Percentiles rank a stretch among this genome's conserved stretches.
Conservation (phyloP, 352 stramenopile genomes). For the Globisporangium camurandrum region DNA sequence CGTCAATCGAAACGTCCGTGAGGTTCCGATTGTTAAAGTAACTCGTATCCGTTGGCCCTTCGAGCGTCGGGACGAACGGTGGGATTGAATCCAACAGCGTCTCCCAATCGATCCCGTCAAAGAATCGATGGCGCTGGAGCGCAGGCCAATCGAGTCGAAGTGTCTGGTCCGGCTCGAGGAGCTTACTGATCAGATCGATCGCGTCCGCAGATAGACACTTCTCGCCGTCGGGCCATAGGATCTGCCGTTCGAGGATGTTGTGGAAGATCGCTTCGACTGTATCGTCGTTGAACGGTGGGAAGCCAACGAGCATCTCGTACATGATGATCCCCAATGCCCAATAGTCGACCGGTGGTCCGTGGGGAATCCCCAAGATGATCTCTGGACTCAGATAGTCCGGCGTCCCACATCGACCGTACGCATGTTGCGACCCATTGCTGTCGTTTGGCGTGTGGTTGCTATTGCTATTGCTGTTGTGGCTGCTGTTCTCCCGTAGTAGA, state of each 20-base stretch:
- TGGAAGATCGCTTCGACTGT: constrained; percentile 83
- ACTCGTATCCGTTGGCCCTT: constrained; percentile 81
- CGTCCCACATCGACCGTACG: constrained; percentile 75
- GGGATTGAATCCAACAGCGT: constrained; percentile 69
- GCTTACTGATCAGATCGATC: constrained; percentile 74
- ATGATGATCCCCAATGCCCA: constrained; percentile 90
- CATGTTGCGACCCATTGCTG: no score
- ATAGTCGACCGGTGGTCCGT: constrained; percentile 80
- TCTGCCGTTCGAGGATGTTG: constrained; percentile 81
- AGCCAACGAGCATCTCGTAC: constrained; percentile 86
- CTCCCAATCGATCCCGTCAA: constrained; percentile 74
- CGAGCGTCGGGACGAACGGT: constrained; percentile 82
- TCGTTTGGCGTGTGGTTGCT: constrained; percentile 49
- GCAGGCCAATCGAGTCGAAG: constrained; percentile 66
- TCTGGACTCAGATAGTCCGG: constrained; percentile 87
- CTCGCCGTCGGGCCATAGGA: constrained; percentile 84
- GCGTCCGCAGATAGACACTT: constrained; percentile 78
- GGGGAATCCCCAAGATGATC: constrained; percentile 66
- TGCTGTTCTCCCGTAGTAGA: no score
- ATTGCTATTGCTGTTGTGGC: constrained; percentile 16
- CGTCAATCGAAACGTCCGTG: constrained; percentile 80
- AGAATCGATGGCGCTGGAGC: constrained; percentile 61
- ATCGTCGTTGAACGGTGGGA: constrained; percentile 87
- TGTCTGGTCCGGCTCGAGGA: constrained; percentile 62
- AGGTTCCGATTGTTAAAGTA: constrained; percentile 89